Conservation (phyloP, 2,329 filamentous ascomycete genomes). For the Amphichorda felina region DNA sequence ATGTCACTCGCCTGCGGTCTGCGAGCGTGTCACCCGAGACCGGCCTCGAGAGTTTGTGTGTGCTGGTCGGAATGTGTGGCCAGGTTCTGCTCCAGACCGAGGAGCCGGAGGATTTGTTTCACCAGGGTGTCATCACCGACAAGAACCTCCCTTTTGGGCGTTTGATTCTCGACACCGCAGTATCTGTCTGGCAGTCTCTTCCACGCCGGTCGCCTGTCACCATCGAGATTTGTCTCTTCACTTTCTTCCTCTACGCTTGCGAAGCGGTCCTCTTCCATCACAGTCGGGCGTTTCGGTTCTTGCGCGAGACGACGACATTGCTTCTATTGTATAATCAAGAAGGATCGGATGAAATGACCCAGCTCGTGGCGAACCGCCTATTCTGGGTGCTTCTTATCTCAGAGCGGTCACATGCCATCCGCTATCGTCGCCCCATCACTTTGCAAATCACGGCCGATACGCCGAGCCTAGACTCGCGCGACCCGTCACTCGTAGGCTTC, state of each 20-base stretch:
- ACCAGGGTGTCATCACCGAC: conserved; percentile 19
- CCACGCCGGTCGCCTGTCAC: conserved; percentile 20
- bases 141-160: conserved; percentile 24
- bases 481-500: conserved; percentile 22
- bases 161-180: conserved; percentile 22
- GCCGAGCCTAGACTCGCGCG: conserved; percentile 16
- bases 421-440: conserved; percentile 29
- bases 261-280: conserved; percentile 28
- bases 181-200: conserved; percentile 19
- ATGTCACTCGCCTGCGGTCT: conserved; percentile 17
- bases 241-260: conserved; percentile 32
- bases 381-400: conserved; percentile 32
- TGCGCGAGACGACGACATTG: conserved; percentile 29
- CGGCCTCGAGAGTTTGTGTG: conserved; percentile 21
- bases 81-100: conserved; percentile 29
- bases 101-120: conserved; percentile 17
- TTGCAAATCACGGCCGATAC: conserved; percentile 26
- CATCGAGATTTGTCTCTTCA: conserved; percentile 25
- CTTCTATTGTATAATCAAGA: conserved; percentile 20
- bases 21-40: conserved; percentile 10
- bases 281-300: conserved; percentile 27
- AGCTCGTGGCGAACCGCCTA: conserved; percentile 19
- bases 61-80: conserved; percentile 25
- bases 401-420: conserved; percentile 30
- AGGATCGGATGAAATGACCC: conserved; percentile 9